A percentile compares a stretch with the other conserved stretches of the same genome.
phyloP scores from a whole-genome alignment of 192 early-diverging fungal genomes.

The Coemansia pectinata region DNA sequence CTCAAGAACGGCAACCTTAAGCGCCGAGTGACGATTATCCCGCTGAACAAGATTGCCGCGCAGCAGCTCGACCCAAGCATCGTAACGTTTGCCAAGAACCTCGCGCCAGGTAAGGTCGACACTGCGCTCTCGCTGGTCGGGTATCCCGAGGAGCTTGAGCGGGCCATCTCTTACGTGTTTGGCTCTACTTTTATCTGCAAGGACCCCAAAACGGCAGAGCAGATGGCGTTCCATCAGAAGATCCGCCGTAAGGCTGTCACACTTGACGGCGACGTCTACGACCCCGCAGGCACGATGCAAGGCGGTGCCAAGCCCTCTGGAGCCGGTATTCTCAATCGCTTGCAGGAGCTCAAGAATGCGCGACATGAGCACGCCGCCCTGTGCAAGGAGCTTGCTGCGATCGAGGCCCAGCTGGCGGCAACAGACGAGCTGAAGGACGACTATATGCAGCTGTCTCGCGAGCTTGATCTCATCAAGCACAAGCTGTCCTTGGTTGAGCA shows the following conservation, averaged over 20 bases:
- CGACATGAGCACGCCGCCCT: slow-evolving; percentile 56
- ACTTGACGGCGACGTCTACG: slow-evolving; percentile 94
- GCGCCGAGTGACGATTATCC: slow-evolving; percentile 87
- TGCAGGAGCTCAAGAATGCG: slow-evolving; percentile 74
- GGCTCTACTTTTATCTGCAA: slow-evolving; percentile 88
- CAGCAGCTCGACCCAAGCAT: slow-evolving; percentile 42
- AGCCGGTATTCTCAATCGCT: slow-evolving; percentile 68
- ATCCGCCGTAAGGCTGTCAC: slow-evolving; percentile 92
- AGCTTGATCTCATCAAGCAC: slow-evolving; percentile 75
- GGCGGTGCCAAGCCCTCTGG: slow-evolving; percentile 84
- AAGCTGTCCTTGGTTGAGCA: slow-evolving; percentile 75
- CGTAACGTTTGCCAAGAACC: slow-evolving; percentile 66
- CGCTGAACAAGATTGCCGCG: slow-evolving; percentile 89
- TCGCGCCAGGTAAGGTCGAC: slow-evolving; percentile 88
- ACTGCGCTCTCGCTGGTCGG: slow-evolving; percentile 84
- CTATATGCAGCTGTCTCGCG: slow-evolving; percentile 62
- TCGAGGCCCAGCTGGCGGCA: slow-evolving; percentile 60
- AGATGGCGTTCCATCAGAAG: slow-evolving; percentile 84
- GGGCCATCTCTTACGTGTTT: slow-evolving; percentile 93
- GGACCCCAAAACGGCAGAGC: slow-evolving; percentile 80
- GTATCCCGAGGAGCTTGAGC: slow-evolving; percentile 74
- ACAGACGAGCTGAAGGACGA: slow-evolving; percentile 59
- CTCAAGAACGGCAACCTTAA: slow-evolving; percentile 75
- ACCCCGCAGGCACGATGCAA: slow-evolving; percentile 89
- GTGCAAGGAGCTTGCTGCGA: slow-evolving; percentile 50